Conservation (phyloP, 2,329 filamentous ascomycete species). For the Huntiella omanensis region DNA sequence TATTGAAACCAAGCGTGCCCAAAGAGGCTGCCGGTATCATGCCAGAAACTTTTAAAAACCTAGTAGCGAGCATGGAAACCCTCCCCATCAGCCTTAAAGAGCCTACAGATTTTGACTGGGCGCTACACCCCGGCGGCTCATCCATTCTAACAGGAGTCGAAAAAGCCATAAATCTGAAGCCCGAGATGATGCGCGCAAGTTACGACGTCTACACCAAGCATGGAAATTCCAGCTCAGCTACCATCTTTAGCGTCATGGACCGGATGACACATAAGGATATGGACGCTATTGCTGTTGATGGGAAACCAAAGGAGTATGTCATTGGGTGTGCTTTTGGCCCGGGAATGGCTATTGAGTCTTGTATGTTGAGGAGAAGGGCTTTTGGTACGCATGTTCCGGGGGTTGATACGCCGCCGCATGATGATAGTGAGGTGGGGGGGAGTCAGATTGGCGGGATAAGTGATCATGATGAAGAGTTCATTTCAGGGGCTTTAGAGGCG, state of each 20-base stretch:
- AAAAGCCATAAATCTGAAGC: conserved; percentile 32
- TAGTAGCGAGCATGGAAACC: conserved; percentile 22
- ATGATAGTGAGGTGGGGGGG: conserved; percentile 29
- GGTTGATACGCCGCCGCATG: conserved; percentile 34
- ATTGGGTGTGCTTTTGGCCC: conserved; percentile 53
- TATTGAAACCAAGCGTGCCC: conserved; percentile 43
- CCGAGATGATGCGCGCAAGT: conserved; percentile 50
- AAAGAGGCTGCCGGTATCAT: conserved; percentile 33
- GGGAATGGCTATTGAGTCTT: conserved; percentile 50
- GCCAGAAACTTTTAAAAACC: conserved; percentile 32
- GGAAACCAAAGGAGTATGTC: conserved; percentile 34
- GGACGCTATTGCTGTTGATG: conserved; percentile 34
- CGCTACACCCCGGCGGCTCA: conserved; percentile 50
- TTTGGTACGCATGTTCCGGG: conserved; percentile 17
- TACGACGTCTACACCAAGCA: conserved; percentile 49
- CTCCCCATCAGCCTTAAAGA: conserved; percentile 26
- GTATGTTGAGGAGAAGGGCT: conserved; percentile 36
- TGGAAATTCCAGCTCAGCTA: conserved; percentile 52
- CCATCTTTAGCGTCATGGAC: conserved; percentile 49
- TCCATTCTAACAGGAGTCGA: conserved; percentile 48
- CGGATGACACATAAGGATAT: conserved; percentile 39
- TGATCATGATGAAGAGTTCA: conserved; percentile 12
- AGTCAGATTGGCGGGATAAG: conserved; percentile 23
- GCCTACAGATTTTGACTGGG: conserved; percentile 50
- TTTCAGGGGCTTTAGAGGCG: conserved; percentile 13